A percentile compares a stretch with the other conserved stretches of the same genome.
Evolutionary conservation across 2,329 filamentous ascomycete genomes (phyloP).

Genomic region (Trichophaea hybrida): DNA sequence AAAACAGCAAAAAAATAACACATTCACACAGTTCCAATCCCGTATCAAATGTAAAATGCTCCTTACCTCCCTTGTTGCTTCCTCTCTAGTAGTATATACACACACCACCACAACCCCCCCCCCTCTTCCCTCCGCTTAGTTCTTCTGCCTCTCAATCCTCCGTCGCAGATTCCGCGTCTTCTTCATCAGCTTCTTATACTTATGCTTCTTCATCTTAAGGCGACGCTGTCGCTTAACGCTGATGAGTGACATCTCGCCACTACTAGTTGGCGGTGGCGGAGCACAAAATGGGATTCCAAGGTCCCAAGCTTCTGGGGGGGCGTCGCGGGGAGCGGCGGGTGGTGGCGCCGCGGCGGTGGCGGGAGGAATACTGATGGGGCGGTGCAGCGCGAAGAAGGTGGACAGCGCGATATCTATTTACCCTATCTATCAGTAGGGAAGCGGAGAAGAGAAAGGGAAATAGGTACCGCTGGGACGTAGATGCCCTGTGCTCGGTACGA

Average conservation of each 20-base stretch:
- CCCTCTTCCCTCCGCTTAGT: constrained; percentile 7
- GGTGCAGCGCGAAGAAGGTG: constrained; percentile 89
- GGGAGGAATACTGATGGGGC: constrained; percentile 78
- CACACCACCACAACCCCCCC: background rate
- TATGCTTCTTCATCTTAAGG: constrained; percentile 99
- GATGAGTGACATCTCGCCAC: constrained; percentile 45
- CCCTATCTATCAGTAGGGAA: background rate
- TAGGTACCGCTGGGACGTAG: constrained; percentile 19
- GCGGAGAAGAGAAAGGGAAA: background rate
- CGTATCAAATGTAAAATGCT: no score
- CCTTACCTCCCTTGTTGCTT: no score
- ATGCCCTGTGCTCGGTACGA: constrained; percentile 23
- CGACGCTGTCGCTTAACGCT: constrained; percentile 86
- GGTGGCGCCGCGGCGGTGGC: constrained; percentile 57
- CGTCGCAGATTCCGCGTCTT: constrained; percentile 75
- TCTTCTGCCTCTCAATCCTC: constrained; percentile 51
- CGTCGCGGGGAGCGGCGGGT: constrained; percentile 51
- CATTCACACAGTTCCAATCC: no score
- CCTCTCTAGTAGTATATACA: background rate
- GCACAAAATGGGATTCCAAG: constrained; percentile 55
- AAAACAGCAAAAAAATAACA: no score
- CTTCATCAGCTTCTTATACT: constrained; percentile 99
- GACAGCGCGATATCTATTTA: constrained; percentile 66
- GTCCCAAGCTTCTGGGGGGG: constrained; percentile 36
- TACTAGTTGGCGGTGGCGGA: constrained; percentile 61